phyloP scores from a whole-genome alignment of 2,329 filamentous ascomycete genomes.

The Bipolaris bicolor region DNA sequence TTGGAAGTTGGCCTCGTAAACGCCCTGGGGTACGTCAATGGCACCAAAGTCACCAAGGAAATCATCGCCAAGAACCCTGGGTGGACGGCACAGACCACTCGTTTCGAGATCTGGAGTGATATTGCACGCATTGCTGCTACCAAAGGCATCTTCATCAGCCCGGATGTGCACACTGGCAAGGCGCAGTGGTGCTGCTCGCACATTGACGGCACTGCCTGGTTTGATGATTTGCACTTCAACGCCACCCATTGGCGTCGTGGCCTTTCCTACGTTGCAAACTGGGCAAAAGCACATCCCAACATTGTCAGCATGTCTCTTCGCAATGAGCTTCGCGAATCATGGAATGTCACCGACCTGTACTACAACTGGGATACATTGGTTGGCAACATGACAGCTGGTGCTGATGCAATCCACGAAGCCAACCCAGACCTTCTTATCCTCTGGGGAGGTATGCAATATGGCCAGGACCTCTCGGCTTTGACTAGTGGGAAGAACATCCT shows the following conservation, averaged over 20 bases:
- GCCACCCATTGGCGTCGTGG: constrained; percentile 61
- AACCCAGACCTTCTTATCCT: constrained; percentile 62
- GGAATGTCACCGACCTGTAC: constrained; percentile 34
- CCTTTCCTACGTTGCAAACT: constrained; percentile 59
- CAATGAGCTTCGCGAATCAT: constrained; percentile 60
- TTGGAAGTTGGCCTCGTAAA: constrained; percentile 50
- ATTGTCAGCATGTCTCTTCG: constrained; percentile 63
- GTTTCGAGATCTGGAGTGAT: constrained; percentile 48
- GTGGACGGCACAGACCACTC: constrained; percentile 48
- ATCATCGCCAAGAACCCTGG: constrained; percentile 47
- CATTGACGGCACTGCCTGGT: constrained; percentile 65
- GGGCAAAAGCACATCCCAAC: constrained; percentile 57
- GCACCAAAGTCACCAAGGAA: constrained; percentile 47
- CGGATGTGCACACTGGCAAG: constrained; percentile 42
- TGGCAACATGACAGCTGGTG: constrained; percentile 56
- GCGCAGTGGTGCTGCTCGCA: constrained; percentile 45
- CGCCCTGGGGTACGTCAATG: constrained; percentile 50
- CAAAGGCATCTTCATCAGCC: constrained; percentile 40
- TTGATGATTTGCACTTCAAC: constrained; percentile 61
- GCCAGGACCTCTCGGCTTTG: constrained; percentile 58
- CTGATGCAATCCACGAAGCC: constrained; percentile 57
- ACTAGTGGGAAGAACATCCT: constrained; percentile 48
- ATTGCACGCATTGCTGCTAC: constrained; percentile 35
- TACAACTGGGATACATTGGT: constrained; percentile 44
- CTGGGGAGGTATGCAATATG: constrained; percentile 61